Percentiles rank a stretch among this genome's conserved stretches.
phyloP scores from a whole-genome alignment of 495 filamentous ascomycete genomes.

The Aspergillus leporis region DNA sequence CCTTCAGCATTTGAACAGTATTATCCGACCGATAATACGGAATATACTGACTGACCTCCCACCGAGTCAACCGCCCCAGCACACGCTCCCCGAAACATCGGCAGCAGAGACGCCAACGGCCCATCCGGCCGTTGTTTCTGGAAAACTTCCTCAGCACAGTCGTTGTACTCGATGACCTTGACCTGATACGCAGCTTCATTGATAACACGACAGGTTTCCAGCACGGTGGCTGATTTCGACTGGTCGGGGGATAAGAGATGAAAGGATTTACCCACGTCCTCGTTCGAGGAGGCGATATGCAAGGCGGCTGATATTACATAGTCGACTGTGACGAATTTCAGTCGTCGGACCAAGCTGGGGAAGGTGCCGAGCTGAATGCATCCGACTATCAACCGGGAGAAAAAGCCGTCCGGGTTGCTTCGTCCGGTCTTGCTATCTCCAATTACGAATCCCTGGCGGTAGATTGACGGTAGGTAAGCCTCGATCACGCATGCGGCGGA shows the following conservation, averaged over 20 bases:
- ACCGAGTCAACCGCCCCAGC: slow-evolving; percentile 8
- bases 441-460: slow-evolving; percentile 27
- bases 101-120: slow-evolving; percentile 14
- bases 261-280: slow-evolving; percentile 11
- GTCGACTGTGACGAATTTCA: slow-evolving; percentile 21
- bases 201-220: slow-evolving; percentile 10
- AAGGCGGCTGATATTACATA: slow-evolving; percentile 17
- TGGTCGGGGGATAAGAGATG: slow-evolving; percentile 9
- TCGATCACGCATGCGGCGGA: slow-evolving; percentile 16
- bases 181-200: slow-evolving; percentile 17
- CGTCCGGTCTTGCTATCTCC: slow-evolving; percentile 20
- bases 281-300: slow-evolving; percentile 15
- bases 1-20: neutral
- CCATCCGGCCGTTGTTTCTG: neutral
- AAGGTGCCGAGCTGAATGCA: slow-evolving; percentile 21
- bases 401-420: slow-evolving; percentile 27
- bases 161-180: slow-evolving; percentile 8
- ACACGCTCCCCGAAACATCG: slow-evolving; percentile 15
- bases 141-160: slow-evolving; percentile 12
- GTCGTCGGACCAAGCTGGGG: slow-evolving; percentile 15
- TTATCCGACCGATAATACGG: slow-evolving; percentile 10
- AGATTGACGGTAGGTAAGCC: slow-evolving; percentile 23
- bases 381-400: slow-evolving; percentile 21
- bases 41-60: slow-evolving; percentile 8
- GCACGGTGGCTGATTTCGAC: slow-evolving; percentile 8